Evolutionary conservation across 768 basidiomycete species (phyloP).

Genomic region (Butyriboletus loyo): DNA sequence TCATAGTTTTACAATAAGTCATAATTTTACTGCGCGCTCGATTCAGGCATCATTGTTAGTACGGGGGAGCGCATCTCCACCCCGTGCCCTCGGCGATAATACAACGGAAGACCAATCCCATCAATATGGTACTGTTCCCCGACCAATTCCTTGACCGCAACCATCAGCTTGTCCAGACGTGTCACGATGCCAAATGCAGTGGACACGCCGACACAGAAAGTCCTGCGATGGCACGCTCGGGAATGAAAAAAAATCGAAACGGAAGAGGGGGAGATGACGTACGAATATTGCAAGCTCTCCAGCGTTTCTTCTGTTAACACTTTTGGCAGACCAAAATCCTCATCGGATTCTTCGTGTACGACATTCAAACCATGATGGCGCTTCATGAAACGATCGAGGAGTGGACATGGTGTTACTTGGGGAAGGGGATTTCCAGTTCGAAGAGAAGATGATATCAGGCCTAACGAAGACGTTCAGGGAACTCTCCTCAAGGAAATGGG

Average conservation of each 20-base stretch:
- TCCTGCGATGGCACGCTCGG: slow-evolving; percentile 33
- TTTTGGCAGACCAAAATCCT: slow-evolving; percentile 70
- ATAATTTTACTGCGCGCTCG: not conserved
- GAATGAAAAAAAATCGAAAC: not conserved
- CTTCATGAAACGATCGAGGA: slow-evolving; percentile 45
- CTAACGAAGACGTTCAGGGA: slow-evolving; percentile 33
- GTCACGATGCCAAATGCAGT: slow-evolving; percentile 67
- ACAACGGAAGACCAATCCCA: slow-evolving; percentile 45
- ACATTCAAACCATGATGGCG: slow-evolving; percentile 60
- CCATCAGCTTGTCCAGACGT: slow-evolving; percentile 72
- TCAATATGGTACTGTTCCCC: slow-evolving; percentile 87
- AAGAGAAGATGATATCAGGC: slow-evolving; percentile 73
- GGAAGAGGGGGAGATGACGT: slow-evolving; percentile 27
- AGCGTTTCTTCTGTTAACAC: slow-evolving; percentile 70
- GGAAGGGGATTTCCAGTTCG: slow-evolving; percentile 74
- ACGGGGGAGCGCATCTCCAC: slow-evolving; percentile 32
- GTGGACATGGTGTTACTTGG: slow-evolving; percentile 81
- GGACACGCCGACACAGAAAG: slow-evolving; percentile 71
- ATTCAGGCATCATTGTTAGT: not conserved
- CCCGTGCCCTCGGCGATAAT: slow-evolving; percentile 22
- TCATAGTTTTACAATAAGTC: not conserved
- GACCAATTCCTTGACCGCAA: slow-evolving; percentile 81
- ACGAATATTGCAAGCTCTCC: slow-evolving; percentile 78
- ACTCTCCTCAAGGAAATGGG: not conserved
- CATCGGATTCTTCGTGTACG: slow-evolving; percentile 67